Evolutionary conservation across 2,329 filamentous ascomycete species (phyloP).

Genomic region (Cryphonectria nitschkei): DNA sequence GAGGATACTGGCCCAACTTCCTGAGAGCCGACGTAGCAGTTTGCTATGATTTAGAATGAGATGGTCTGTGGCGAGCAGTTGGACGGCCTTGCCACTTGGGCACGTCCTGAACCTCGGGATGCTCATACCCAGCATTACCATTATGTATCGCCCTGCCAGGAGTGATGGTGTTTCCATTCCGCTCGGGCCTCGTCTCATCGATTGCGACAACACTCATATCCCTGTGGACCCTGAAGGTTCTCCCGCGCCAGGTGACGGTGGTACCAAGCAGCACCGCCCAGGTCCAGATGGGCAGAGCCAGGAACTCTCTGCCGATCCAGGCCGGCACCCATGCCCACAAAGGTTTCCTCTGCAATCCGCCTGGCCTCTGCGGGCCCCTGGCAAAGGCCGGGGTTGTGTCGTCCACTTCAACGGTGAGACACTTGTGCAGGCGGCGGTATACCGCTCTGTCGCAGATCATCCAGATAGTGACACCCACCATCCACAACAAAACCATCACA

Average conservation of each 20-base stretch:
- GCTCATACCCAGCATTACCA: not conserved
- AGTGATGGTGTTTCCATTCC: not conserved
- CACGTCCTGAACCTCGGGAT: conserved; percentile 7
- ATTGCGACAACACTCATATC: conserved; percentile 76
- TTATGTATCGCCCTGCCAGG: not conserved
- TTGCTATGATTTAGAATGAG: not conserved
- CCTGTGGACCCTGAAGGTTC: conserved; percentile 77
- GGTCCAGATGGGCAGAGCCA: conserved; percentile 88
- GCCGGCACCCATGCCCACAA: conserved; percentile 76
- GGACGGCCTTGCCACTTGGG: conserved; percentile 27
- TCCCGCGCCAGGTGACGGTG: conserved; percentile 85
- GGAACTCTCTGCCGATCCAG: conserved; percentile 81
- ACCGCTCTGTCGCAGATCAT: conserved; percentile 73
- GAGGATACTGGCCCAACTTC: not conserved
- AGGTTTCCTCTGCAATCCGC: conserved; percentile 52
- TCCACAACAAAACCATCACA: conserved; percentile 68
- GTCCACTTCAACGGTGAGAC: conserved; percentile 71
- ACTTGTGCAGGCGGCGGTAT: conserved; percentile 75
- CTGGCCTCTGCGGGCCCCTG: conserved; percentile 43
- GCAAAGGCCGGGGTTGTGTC: conserved; percentile 77
- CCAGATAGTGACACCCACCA: conserved; percentile 69
- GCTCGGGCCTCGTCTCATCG: conserved; percentile 19
- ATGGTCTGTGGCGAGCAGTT: conserved; percentile 21
- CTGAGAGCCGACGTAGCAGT: not conserved
- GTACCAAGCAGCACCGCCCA: conserved; percentile 89